Conservation (phyloP, 1,139 yeast species). For the Candida tetrigidarum region DNA sequence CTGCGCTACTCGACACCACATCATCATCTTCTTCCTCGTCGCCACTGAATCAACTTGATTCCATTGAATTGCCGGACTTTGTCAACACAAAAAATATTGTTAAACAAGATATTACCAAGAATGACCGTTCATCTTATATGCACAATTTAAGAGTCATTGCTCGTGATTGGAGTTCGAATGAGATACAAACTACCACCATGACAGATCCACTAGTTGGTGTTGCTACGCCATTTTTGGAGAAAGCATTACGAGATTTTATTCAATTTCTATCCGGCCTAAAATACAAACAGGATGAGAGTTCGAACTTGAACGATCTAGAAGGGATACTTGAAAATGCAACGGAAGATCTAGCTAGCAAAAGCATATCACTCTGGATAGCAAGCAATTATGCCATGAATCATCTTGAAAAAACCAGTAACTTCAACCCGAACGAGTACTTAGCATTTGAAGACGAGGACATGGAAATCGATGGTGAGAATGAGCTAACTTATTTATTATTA, state of each 20-base stretch:
- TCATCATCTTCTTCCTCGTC: too few species aligned
- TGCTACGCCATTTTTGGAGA: constrained; percentile 21
- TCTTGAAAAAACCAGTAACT: constrained; percentile 17
- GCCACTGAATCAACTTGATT: constrained; percentile 33
- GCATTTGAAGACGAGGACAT: constrained; percentile 22
- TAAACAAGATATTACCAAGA: constrained; percentile 11
- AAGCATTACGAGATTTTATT: constrained; percentile 19
- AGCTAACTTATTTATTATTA: constrained; percentile 27
- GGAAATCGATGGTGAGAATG: constrained; percentile 16
- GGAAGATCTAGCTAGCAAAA: constrained; percentile 14
- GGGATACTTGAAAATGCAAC: constrained; percentile 16
- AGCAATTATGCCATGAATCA: constrained; percentile 19
- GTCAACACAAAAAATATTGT: constrained; percentile 38
- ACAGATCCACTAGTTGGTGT: constrained; percentile 10
- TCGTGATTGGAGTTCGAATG: constrained; percentile 14
- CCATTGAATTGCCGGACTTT: constrained; percentile 43
- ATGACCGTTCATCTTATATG: constrained; percentile 3
- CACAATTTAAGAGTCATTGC: constrained; percentile 15
- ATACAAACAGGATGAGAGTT: background rate
- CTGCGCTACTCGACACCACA: background rate
- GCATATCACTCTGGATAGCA: constrained; percentile 37
- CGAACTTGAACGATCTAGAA: constrained; percentile 19
- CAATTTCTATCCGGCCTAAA: constrained; percentile 18
- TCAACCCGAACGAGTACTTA: constrained; percentile 31
- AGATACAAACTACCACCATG: background rate